A percentile compares a stretch with the other conserved stretches of the same genome.
Conservation (phyloP, 495 filamentous ascomycete genomes). For the Podospora australis region DNA sequence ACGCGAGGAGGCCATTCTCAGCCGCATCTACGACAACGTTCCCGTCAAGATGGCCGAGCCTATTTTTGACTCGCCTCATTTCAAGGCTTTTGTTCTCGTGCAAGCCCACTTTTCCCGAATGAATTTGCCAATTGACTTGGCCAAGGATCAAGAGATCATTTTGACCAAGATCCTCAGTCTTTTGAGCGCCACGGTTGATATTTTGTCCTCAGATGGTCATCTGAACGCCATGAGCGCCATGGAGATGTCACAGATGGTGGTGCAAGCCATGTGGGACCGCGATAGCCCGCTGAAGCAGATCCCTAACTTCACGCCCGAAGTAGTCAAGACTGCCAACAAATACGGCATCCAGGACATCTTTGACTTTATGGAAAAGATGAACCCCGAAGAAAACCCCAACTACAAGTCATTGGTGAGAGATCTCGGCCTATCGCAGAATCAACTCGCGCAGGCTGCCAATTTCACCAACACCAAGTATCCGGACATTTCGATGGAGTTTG, state of each 20-base stretch:
- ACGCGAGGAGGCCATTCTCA: slow-evolving; percentile 83
- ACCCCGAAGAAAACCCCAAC: slow-evolving; percentile 78
- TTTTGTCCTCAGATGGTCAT: slow-evolving; percentile 92
- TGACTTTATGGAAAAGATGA: slow-evolving; percentile 99
- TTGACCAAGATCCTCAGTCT: slow-evolving; percentile 80
- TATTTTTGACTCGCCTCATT: slow-evolving; percentile 88
- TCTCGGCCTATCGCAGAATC: slow-evolving; percentile 70
- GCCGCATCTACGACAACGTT: slow-evolving; percentile 86
- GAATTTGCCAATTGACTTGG: slow-evolving; percentile 92
- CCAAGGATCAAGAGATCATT: slow-evolving; percentile 90
- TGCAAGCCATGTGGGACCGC: slow-evolving; percentile 98
- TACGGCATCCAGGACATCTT: slow-evolving; percentile 83
- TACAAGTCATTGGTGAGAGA: slow-evolving; percentile 68
- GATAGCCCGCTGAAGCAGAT: slow-evolving; percentile 97
- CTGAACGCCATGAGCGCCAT: slow-evolving; percentile 96
- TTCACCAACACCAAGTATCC: slow-evolving; percentile 99
- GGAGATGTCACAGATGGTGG: slow-evolving; percentile 99
- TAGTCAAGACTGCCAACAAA: slow-evolving; percentile 75
- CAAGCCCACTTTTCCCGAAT: slow-evolving; percentile 97
- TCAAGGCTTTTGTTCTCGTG: slow-evolving; percentile 93
- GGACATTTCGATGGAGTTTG: slow-evolving; percentile 82
- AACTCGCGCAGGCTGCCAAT: slow-evolving; percentile 78
- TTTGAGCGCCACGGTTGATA: slow-evolving; percentile 86
- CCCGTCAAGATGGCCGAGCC: slow-evolving; percentile 89
- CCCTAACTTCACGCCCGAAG: slow-evolving; percentile 81